Percentiles rank a stretch among this genome's conserved stretches.
Conservation (phyloP, 768 basidiomycete species). For the Hirschioporus abietinus region DNA sequence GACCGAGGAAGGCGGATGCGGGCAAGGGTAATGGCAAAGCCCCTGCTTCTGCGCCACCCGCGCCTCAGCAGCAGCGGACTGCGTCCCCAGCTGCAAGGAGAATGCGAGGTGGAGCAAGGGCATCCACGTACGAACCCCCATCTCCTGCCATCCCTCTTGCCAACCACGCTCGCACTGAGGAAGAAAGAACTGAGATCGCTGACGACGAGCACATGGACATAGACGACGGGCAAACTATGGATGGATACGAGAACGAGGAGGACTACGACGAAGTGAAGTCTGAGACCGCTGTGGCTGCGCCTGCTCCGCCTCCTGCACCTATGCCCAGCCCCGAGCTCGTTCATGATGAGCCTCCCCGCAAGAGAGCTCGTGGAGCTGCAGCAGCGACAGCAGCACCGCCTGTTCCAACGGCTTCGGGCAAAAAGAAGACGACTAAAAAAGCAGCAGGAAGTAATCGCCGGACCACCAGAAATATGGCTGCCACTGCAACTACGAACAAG, state of each 20-base stretch:
- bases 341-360: constrained; percentile 17
- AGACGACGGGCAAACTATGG: background rate
- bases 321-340: constrained; percentile 7
- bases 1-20: background rate
- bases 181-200: constrained; percentile 1
- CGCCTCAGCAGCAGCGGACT: background rate
- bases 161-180: background rate
- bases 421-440: constrained; percentile 17
- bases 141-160: background rate
- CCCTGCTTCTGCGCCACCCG: background rate
- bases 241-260: background rate
- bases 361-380: constrained; percentile 23
- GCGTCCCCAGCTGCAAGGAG: background rate
- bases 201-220: constrained; percentile 4
- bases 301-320: too few species aligned
- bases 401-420: constrained; percentile 23
- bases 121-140: background rate
- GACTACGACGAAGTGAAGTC: background rate
- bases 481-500: constrained; percentile 17
- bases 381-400: constrained; percentile 23
- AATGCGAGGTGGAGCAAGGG: background rate
- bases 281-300: background rate
- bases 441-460: constrained; percentile 12
- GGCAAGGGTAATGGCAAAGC: background rate
- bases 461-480: constrained; percentile 2